Base-by-base conservation (phyloP, 2,329 filamentous ascomycete species). In the Colletotrichum theobromicola region DNA sequence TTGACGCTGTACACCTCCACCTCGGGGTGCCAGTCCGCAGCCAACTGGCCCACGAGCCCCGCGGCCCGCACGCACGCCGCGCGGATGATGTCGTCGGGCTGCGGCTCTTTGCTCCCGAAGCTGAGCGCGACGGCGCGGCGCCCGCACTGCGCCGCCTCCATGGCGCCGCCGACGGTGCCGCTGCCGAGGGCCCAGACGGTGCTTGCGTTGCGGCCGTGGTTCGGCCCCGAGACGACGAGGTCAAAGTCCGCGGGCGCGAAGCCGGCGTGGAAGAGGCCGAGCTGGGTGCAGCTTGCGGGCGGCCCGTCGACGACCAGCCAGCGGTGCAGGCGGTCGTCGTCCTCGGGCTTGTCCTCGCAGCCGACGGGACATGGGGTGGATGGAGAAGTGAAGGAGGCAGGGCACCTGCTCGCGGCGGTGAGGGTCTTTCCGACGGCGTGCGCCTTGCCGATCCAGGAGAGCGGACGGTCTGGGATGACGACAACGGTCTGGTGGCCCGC, bases 391-490 rank as follows among this genome's bases (percentile, higher is more conserved):
- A 71, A 71, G 30, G 74, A 76, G 16, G 67, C 50, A 6, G 76
- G 76, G 32, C 75, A 76, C 37, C 58, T 68, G 37, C 69, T 75
- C 9, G 65, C 73, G 37, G 76, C 76, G 28, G 68, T 91, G 72
- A 93, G 87, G 35, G 90, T 89, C 76, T 92, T 90, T 63, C 93
- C 93, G 69, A 94, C 91, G 46, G 94, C 89, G 80, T 95, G 93
- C 3, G 93, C 93, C 86, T 95, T 95, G 77, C 93, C 93, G 77
- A 95, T 94, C 93, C 93, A 95, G 74, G 92, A 94, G 77, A 93
- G 88, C 81, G 95, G 93, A 26, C 89, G 89, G 81, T 94, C 89
- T 0, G 93, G 93, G 4, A 95, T 87, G 63, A 93, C 88, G 32
- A 95, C 93, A 12, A 92, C 93, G 71, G 94, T 92, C 10, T 87